Conservation (phyloP, 495 filamentous ascomycete genomes). For the Penicillium maclennaniae region DNA sequence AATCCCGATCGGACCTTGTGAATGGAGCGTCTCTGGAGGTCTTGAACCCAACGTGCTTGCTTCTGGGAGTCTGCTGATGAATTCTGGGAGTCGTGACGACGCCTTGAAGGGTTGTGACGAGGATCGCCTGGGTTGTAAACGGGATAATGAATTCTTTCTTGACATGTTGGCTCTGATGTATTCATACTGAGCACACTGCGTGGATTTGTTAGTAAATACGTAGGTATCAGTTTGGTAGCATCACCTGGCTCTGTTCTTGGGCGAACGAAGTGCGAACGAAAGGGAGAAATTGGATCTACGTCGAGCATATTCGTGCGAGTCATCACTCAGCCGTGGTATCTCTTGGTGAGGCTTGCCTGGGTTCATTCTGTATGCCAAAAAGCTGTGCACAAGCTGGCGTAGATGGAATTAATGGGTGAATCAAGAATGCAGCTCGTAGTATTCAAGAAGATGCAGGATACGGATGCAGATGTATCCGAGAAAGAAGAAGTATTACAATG, state of each 20-base stretch:
- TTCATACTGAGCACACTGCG: background rate
- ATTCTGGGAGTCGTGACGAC: constrained; percentile 7
- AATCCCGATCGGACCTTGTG: constrained; percentile 34
- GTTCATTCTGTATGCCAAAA: background rate
- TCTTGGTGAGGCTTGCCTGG: background rate
- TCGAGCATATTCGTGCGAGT: background rate
- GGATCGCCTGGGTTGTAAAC: constrained; percentile 35
- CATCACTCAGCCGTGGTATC: background rate
- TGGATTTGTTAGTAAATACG: background rate
- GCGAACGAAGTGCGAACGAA: background rate
- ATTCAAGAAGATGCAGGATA: background rate
- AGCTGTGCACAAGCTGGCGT: background rate
- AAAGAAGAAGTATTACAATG: background rate
- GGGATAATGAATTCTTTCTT: constrained; percentile 35
- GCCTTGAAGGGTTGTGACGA: constrained; percentile 30
- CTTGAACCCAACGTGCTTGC: constrained; percentile 26
- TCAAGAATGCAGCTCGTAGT: background rate
- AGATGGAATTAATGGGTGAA: background rate
- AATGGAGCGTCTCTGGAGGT: constrained; percentile 27
- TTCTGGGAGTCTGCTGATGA: constrained; percentile 11
- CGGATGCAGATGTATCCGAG: background rate
- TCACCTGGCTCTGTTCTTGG: constrained; percentile 2
- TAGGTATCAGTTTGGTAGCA: background rate
- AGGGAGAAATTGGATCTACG: background rate
- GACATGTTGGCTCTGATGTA: constrained; percentile 17